Percentiles rank a stretch among this genome's conserved stretches.
Evolutionary conservation across 2,329 filamentous ascomycete species (phyloP).

Genomic region (Dissoconium aciculare): DNA sequence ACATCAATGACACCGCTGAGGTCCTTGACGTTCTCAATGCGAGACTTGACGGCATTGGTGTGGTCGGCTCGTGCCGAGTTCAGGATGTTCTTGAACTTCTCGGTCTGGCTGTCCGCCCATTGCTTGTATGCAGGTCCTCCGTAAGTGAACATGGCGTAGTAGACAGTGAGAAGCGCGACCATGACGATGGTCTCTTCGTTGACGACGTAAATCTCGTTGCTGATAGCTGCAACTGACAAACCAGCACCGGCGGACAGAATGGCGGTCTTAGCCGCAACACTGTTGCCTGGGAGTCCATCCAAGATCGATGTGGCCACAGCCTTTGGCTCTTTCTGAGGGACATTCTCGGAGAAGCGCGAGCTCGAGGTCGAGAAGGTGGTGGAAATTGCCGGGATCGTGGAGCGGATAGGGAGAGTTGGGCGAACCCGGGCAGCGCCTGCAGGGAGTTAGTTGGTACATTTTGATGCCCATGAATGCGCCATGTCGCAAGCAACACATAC

Average conservation of each 20-base stretch:
- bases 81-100: slow-evolving; percentile 89
- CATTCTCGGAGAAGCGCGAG: slow-evolving; percentile 43
- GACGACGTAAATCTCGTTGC: slow-evolving; percentile 98
- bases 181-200: slow-evolving; percentile 97
- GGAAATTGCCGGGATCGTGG: slow-evolving; percentile 60
- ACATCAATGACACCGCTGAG: slow-evolving; percentile 88
- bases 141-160: slow-evolving; percentile 83
- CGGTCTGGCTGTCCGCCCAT: slow-evolving; percentile 78
- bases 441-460: slow-evolving; percentile 19
- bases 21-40: slow-evolving; percentile 89
- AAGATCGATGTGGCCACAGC: slow-evolving; percentile 93
- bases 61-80: slow-evolving; percentile 90
- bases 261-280: slow-evolving; percentile 85
- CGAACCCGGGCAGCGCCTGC: slow-evolving; percentile 68
- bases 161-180: slow-evolving; percentile 83
- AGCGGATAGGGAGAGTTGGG: slow-evolving; percentile 55
- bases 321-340: slow-evolving; percentile 79
- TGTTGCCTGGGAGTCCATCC: slow-evolving; percentile 84
- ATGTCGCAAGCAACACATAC: slow-evolving; percentile 43
- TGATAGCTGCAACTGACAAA: slow-evolving; percentile 85
- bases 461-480: slow-evolving; percentile 4
- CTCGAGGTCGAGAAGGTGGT: slow-evolving; percentile 51
- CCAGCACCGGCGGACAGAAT: slow-evolving; percentile 88
- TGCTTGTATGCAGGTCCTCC: slow-evolving; percentile 81
- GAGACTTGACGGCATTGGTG: slow-evolving; percentile 83